Conservation (phyloP, 1,139 yeast genomes). For the Saccharomycopsis hybrid region DNA sequence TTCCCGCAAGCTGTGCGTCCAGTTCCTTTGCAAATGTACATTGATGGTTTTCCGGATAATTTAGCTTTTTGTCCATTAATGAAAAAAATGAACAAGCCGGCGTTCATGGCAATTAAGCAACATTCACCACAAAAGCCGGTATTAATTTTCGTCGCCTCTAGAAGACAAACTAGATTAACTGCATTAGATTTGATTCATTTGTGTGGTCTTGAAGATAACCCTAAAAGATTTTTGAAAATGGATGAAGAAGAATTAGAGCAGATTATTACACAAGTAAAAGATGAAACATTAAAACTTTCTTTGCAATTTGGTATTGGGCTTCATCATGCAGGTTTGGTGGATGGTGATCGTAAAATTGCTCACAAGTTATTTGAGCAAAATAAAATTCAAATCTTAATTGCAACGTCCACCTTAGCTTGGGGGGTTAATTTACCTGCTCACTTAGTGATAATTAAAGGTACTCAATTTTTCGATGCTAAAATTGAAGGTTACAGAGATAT, state of each 20-base stretch:
- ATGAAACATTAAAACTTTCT: conserved; percentile 78
- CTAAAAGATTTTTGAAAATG: conserved; percentile 79
- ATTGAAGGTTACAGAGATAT: conserved; percentile 75
- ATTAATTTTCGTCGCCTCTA: conserved; percentile 89
- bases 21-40: conserved; percentile 94
- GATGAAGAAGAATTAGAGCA: conserved; percentile 65
- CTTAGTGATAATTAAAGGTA: conserved; percentile 88
- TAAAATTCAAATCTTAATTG: conserved; percentile 83
- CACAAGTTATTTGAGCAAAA: conserved; percentile 81
- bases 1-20: conserved; percentile 96
- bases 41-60: conserved; percentile 95
- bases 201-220: conserved; percentile 93
- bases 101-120: conserved; percentile 91
- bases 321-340: conserved; percentile 97
- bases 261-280: conserved; percentile 65
- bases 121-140: conserved; percentile 94
- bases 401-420: conserved; percentile 96
- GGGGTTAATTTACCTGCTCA: conserved; percentile 96
- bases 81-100: conserved; percentile 98
- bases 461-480: conserved; percentile 80
- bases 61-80: conserved; percentile 90
- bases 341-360: conserved; percentile 79
- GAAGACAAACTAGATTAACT: conserved; percentile 93
- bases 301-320: conserved; percentile 94
- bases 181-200: conserved; percentile 88